Evolutionary conservation across 192 early-diverging fungal species (phyloP), one percentile per base, ranked within the genome.

Genomic region (Podila minutissima): DNA sequence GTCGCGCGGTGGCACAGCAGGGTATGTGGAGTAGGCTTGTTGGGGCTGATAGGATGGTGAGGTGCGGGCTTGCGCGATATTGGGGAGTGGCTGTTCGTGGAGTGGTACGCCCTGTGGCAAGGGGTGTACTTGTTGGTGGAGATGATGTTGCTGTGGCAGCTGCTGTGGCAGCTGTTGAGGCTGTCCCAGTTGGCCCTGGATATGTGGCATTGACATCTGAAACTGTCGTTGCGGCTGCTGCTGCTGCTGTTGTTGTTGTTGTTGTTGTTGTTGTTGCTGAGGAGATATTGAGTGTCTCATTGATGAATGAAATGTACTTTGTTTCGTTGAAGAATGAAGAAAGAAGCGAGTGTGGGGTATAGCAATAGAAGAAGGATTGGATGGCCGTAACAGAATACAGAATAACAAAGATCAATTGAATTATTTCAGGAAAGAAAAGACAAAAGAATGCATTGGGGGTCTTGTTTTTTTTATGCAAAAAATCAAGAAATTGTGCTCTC

Each of bases 211-310:
- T n/a, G 57, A 35, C 31, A 64, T 24, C 9, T 3, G 49, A 17
- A 33, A 24, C 29, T 33, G 61, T 19, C 26, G 69, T 4, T 60
- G 67, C 24, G 67, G 62, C 57, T 55, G 73, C 12, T 67, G n/a
- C n/a, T n/a, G n/a, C n/a, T n/a, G n/a, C n/a, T n/a, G 64, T n/a
- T 59, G 64, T 29, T 67, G 66, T 35, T 62, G 64, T 64, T 64
- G 48, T n/a, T n/a, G 64, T n/a, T 59, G 64, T 29, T 67, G 66
- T 35, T 62, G 64, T 64, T 64, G 48, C 29, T 76, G 67, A 9
- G 74, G 62, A 29, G 63, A 26, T 28, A 70, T 66, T 19, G 68
- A 50, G 29, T 66, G 67, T 31, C 24, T 67, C 74, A 75, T 75
- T 20, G 41, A 31, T 29, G 59, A 29, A 60, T 29, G 59, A 17